phyloP scores from a whole-genome alignment of 345 rosid genomes.

The Erodium maritimum region DNA sequence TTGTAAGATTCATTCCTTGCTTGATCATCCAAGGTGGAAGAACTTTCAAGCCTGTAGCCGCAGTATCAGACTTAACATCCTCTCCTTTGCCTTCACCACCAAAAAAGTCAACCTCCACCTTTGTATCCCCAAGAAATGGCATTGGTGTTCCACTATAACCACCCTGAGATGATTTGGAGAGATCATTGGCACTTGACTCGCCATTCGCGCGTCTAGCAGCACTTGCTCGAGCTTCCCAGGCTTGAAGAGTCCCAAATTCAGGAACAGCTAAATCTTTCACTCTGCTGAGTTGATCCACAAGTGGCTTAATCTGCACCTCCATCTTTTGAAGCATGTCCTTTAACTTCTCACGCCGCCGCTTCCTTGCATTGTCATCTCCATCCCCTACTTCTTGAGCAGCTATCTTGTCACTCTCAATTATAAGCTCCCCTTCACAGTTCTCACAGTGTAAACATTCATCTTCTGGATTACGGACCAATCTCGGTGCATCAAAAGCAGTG shows the following conservation, averaged over 20 bases:
- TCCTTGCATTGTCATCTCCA: slow-evolving; percentile 84
- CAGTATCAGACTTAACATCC: slow-evolving; percentile 55
- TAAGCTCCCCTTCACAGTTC: slow-evolving; percentile 78
- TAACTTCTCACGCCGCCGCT: slow-evolving; percentile 57
- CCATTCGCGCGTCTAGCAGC: slow-evolving; percentile 52
- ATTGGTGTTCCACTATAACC: slow-evolving; percentile 76
- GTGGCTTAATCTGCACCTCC: slow-evolving; percentile 68
- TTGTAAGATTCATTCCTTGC: slow-evolving; percentile 84
- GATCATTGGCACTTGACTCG: slow-evolving; percentile 63
- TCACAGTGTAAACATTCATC: slow-evolving; percentile 85
- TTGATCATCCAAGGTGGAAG: slow-evolving; percentile 96
- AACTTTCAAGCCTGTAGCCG: slow-evolving; percentile 39
- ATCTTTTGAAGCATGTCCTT: slow-evolving; percentile 64
- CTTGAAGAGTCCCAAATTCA: slow-evolving; percentile 61
- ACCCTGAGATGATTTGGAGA: slow-evolving; percentile 45
- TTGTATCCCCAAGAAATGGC: slow-evolving; percentile 85
- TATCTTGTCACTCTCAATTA: slow-evolving; percentile 80
- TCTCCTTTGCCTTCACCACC: slow-evolving; percentile 59
- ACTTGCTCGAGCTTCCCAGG: slow-evolving; percentile 88
- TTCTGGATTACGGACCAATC: slow-evolving; percentile 38
- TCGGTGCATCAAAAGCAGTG: slow-evolving; percentile 73
- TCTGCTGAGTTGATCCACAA: slow-evolving; percentile 62
- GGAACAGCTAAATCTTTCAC: slow-evolving; percentile 76
- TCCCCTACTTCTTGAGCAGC: slow-evolving; percentile 76
- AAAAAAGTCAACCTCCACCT: slow-evolving; percentile 85